Base-by-base conservation (phyloP, 2,329 filamentous ascomycete species). In the Colletotrichum liriopes region DNA sequence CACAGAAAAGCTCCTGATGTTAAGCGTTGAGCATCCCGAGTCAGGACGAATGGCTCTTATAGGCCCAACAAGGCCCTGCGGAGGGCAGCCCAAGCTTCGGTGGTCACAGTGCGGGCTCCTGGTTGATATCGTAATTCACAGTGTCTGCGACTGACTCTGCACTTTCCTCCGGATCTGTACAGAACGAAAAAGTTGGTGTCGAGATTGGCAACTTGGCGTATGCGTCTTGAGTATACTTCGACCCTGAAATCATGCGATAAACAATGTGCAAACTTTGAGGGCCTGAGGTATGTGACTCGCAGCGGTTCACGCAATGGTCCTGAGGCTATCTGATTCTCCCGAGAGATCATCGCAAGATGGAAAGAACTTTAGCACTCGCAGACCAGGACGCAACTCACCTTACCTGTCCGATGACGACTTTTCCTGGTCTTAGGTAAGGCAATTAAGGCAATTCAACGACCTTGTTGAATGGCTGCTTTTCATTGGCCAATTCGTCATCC, bases 1-100 rank as follows among this genome's bases (percentile, higher is more conserved):
- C 52, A 65, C 59, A 72, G 70, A 56, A 72, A 70, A 59, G 37
- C 70, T 72, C 70, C 66, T 72, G 70, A 41, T 65, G 47, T 70
- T 39, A 70, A 70, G 70, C 59, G 47, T 64, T 20, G 18, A 52
- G 45, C 16, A 49, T 26, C 54, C 35, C 16, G 70, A 72, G 52
- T 72, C 70, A 72, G 65, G 52, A 39, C 29, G 23, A 37, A 29
- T 43, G 51, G 37, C 18, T 61, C 45, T n/a, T 2, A 49, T 16
- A 43, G 26, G 43, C 39, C n/a, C 29, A 37, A n/a, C 9, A 12
- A 37, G 26, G 45, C 59, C 59, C 32, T 51, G 29, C 5, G 16
- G 23, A 37, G 20, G 26, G 6, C 43, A 66, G 20, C 12, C 47
- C 58, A 41, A 16, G 70, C 58, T 58, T 55, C 32, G 39, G 23